Percentiles rank a stretch among this genome's conserved stretches.
phyloP scores from a whole-genome alignment of 1,284 basidiomycete genomes.

The Ganoderma boninense region DNA sequence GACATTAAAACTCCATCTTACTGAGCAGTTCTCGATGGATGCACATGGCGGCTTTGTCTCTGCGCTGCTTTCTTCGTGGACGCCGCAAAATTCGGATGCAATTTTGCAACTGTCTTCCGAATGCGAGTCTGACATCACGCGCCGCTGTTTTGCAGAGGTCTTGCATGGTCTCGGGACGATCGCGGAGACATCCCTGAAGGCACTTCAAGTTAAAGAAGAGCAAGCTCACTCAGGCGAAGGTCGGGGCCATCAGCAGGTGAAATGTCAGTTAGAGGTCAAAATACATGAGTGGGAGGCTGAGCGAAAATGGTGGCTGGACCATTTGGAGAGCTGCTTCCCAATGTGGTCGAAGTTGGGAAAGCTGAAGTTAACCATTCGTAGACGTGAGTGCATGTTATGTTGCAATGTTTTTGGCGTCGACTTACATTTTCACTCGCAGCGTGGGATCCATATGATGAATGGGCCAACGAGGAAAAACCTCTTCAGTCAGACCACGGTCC shows the following conservation, averaged over 20 bases:
- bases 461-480: neutral
- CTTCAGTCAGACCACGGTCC: neutral
- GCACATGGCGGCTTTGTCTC: neutral
- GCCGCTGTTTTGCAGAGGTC: neutral
- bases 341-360: neutral
- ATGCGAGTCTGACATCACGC: neutral
- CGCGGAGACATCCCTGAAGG: neutral
- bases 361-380: neutral
- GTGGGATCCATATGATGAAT: neutral
- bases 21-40: neutral
- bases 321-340: neutral
- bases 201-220: neutral
- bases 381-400: neutral
- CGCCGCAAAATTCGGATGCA: neutral
- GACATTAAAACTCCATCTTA: neutral
- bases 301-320: neutral
- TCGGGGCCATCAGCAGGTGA: neutral
- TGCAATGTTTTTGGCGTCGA: neutral
- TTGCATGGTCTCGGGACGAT: neutral
- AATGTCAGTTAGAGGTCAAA: neutral
- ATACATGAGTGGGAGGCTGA: neutral
- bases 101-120: too few species aligned
- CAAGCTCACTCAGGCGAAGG: neutral
- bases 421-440: neutral
- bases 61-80: neutral